Evolutionary conservation across 345 rosid genomes (phyloP).

Genomic region (Toxicodendron radicans): DNA sequence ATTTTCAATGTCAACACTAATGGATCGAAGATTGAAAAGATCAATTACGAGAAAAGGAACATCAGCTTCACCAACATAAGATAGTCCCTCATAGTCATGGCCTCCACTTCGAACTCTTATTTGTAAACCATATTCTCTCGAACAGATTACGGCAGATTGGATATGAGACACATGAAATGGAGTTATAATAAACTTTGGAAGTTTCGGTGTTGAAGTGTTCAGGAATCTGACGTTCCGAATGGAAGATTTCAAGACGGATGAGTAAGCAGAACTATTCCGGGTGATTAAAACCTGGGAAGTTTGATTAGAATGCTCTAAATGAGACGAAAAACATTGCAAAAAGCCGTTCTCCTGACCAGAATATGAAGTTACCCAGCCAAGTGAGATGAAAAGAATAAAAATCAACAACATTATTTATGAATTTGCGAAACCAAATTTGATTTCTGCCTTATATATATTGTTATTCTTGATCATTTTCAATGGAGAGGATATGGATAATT

Average conservation of each 20-base stretch:
- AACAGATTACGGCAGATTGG: conserved; percentile 12
- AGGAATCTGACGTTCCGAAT: conserved; percentile 27
- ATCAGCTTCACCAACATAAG: conserved; percentile 13
- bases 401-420: background rate
- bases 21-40: conserved; percentile 25
- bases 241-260: conserved; percentile 22
- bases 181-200: background rate
- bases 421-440: background rate
- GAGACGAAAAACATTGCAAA: conserved; percentile 22
- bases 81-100: conserved; percentile 37
- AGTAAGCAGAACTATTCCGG: conserved; percentile 7
- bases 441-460: too few relatives aligned
- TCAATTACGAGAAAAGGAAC: conserved; percentile 35
- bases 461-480: too few relatives aligned
- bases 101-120: conserved; percentile 18
- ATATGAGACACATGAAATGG: conserved; percentile 8
- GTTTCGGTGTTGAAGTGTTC: conserved; percentile 19
- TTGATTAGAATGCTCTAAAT: conserved; percentile 12
- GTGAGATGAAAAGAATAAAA: background rate
- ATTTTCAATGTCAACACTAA: conserved; percentile 17
- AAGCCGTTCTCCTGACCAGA: conserved; percentile 13
- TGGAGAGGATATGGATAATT: too few relatives aligned
- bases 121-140: background rate
- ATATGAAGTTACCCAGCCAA: background rate
- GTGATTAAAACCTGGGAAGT: conserved; percentile 19